Base-by-base conservation (phyloP, 106 monocot genomes). In the Iris macrosiphon region DNA sequence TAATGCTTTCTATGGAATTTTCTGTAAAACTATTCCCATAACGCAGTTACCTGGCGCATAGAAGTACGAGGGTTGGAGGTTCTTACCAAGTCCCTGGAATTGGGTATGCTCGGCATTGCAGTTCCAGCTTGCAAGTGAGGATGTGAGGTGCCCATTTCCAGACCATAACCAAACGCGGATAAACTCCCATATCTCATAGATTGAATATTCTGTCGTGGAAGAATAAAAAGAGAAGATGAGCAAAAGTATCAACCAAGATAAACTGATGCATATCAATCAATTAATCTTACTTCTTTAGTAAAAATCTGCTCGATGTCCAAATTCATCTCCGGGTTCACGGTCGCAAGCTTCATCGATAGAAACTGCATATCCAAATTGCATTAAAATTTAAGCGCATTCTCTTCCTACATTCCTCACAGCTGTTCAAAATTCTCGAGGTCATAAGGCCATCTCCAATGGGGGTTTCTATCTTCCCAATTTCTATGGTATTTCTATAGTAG, bases 291-390 rank as follows among this genome's bases (percentile, higher is more conserved):
- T 52, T 74, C 60, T 58, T 78, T 77, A 28, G 75, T 43, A 57
- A 78, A 63, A 1, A 81, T 62, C 26, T 75, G 81, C 16, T 78
- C 57, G 27, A 78, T 54, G 38, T 81, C 78, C 15, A 77, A 41
- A 60, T 69, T 72, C 31, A 78, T 15, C 18, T 87, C 87, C n/a
- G 78, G 78, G 40, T 71, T 77, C 56, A 87, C 75, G 16, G 87
- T 57, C 8, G 78, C 70, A 39, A 87, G 75, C 67, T 87, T 87
- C 87, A 87, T 78, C 25, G 87, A 78, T 55, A 87, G 45, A 74
- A 87, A 78, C 87, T 87, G 70, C 37, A 65, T 40, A n/a, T n/a
- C n/a, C n/a, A n/a, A n/a, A n/a, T n/a, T n/a, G n/a, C n/a, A n/a
- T n/a, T n/a, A n/a, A n/a, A n/a, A n/a, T n/a, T n/a, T n/a, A n/a